Evolutionary conservation across 345 rosid species (phyloP).

Genomic region (Abelmoschus esculentus): DNA sequence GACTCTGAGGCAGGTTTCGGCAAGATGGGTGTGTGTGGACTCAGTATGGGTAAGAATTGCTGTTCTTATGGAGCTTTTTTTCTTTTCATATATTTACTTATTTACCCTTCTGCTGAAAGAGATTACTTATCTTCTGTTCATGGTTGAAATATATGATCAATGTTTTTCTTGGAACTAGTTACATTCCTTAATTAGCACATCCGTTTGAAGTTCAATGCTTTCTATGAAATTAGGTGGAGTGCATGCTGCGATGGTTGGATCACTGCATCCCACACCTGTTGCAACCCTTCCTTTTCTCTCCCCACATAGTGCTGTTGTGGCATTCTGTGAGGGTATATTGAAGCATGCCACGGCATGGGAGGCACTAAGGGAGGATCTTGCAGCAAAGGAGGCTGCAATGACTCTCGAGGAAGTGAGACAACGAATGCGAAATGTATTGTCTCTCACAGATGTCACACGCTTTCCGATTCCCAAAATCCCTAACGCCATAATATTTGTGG

Average conservation of each 20-base stretch:
- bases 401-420: constrained; percentile 92
- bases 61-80: not conserved
- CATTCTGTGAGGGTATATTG: constrained; percentile 95
- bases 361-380: constrained; percentile 89
- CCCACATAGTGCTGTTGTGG: constrained; percentile 98
- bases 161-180: not conserved
- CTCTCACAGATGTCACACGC: constrained; percentile 98
- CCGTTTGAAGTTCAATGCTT: constrained; percentile 17
- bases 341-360: constrained; percentile 98
- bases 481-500: constrained; percentile 76
- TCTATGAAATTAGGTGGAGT: constrained; percentile 67
- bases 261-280: constrained; percentile 91
- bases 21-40: constrained; percentile 94
- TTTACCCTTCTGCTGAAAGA: not conserved
- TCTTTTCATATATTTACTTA: not conserved
- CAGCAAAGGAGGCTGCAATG: constrained; percentile 53
- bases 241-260: constrained; percentile 99
- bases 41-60: constrained; percentile 82
- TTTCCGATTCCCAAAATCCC: constrained; percentile 89
- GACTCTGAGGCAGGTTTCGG: constrained; percentile 84
- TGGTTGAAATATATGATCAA: constrained; percentile 1
- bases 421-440: constrained; percentile 81
- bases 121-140: constrained; percentile 2
- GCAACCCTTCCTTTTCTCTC: constrained; percentile 97
- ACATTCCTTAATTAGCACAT: not conserved